Evolutionary conservation across 768 basidiomycete genomes (phyloP), one percentile per base, ranked within the genome.

Genomic region (Coprinopsis sp.): DNA sequence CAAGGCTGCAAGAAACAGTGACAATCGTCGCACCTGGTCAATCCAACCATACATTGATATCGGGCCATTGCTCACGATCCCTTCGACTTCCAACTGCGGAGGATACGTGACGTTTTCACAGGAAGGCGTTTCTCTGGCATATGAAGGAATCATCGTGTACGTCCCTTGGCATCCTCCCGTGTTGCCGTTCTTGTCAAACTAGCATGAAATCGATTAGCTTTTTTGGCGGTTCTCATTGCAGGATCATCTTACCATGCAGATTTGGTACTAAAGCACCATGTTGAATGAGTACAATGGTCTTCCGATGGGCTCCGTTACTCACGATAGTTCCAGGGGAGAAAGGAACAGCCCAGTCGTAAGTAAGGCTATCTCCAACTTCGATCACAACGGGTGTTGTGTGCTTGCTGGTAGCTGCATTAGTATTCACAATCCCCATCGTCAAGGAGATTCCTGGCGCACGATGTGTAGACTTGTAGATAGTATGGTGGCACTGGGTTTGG

Each of bases 21-120:
- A n/a, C 12, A 29, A 22, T 41, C 1, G 11, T 52, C 64, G 34
- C 33, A 76, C 79, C 65, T 80, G 73, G 37, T 76, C 68, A 34
- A 77, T 56, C 78, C 80, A 83, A 14, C 80, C 82, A 59, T 71
- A 81, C 54, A 74, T 71, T 0, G 80, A 79, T 52, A 81, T 63
- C 3, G 78, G 64, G 2, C 82, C 81, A 48, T 64, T 66, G 10
- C 57, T 44, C 18, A 74, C 73, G n/a, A 55, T 50, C 2, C 73
- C 74, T 2, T 67, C 58, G 4, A 81, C 70, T 23, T 72, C 69
- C 18, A 82, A 63, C 16, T 70, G 64, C 2, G 61, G 58, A 2
- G 71, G 64, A 53, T 68, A 61, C 48, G 81, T 78, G 3, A 76
- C 67, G 51, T 82, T 82, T 8, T 61, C 43, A 54, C 82, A 84